Conservation (phyloP, 768 basidiomycete species). For the Filobasidium wieringae region DNA sequence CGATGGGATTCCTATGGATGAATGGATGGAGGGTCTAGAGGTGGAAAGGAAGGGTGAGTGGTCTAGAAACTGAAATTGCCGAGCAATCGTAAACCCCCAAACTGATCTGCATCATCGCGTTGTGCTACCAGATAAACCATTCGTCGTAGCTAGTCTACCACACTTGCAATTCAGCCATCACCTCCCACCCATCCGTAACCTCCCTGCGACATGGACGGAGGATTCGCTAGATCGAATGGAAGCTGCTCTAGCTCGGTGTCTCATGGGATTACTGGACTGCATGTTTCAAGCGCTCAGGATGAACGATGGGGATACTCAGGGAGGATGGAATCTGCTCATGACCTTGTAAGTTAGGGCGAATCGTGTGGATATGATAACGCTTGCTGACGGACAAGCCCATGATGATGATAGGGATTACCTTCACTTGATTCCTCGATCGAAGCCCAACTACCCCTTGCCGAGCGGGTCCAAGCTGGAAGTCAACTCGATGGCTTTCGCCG, state of each 20-base stretch:
- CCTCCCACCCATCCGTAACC: slow-evolving; percentile 15
- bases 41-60: slow-evolving; percentile 51
- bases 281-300: slow-evolving; percentile 28
- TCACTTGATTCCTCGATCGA: slow-evolving; percentile 66
- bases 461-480: slow-evolving; percentile 45
- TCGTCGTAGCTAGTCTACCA: slow-evolving; percentile 54
- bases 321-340: slow-evolving; percentile 36
- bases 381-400: no score
- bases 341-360: slow-evolving; percentile 34
- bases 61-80: not conserved
- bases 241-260: slow-evolving; percentile 25
- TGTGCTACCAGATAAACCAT: slow-evolving; percentile 52
- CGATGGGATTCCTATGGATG: slow-evolving; percentile 66
- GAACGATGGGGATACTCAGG: slow-evolving; percentile 20
- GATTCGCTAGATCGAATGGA: slow-evolving; percentile 22
- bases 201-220: slow-evolving; percentile 22
- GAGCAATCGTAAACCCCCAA: not conserved
- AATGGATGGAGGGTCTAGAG: slow-evolving; percentile 49
- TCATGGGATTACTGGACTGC: slow-evolving; percentile 31
- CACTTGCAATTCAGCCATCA: slow-evolving; percentile 46
- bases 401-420: slow-evolving; percentile 61
- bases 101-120: slow-evolving; percentile 4
- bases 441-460: slow-evolving; percentile 26
- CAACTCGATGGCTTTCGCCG: slow-evolving; percentile 81
- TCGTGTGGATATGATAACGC: no score